A percentile compares a stretch with the other conserved stretches of the same genome.
phyloP scores from a whole-genome alignment of 1,284 basidiomycete genomes.

The Moesziomyces sp. region DNA sequence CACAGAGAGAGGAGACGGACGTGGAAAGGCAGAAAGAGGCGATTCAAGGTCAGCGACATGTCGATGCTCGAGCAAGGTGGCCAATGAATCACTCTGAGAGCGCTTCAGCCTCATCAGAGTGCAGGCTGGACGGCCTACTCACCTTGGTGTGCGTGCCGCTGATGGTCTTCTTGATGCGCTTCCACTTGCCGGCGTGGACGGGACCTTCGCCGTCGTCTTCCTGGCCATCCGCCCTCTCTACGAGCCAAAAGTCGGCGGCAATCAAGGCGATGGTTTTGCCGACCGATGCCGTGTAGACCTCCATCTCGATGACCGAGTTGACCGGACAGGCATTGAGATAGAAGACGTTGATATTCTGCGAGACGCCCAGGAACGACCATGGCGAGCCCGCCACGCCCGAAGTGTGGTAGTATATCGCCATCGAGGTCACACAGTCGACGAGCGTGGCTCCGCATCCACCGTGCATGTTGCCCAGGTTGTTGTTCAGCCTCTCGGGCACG shows the following conservation, averaged over 20 bases:
- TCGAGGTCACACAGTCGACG: conserved; percentile 54
- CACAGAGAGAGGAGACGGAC: neutral
- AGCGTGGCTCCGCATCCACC: conserved; percentile 56
- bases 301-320: conserved; percentile 59
- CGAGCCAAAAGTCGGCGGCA: conserved; percentile 53
- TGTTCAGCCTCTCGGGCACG: conserved; percentile 53
- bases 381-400: conserved; percentile 44
- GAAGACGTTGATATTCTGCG: conserved; percentile 59
- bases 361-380: conserved; percentile 63
- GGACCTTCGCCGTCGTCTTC: conserved; percentile 27
- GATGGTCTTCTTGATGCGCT: conserved; percentile 37
- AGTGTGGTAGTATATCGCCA: conserved; percentile 48
- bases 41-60: neutral
- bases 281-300: conserved; percentile 42
- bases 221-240: conserved; percentile 34
- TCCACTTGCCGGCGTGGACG: conserved; percentile 41
- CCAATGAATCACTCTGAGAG: no score
- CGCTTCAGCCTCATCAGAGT: no score
- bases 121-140: neutral
- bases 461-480: conserved; percentile 57
- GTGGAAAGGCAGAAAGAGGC: neutral
- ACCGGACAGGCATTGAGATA: conserved; percentile 59
- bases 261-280: conserved; percentile 53
- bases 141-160: conserved; percentile 57
- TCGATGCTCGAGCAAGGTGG: no score